Base-by-base conservation (phyloP, 106 monocot species). In the Acanthochlamys bracteata region DNA sequence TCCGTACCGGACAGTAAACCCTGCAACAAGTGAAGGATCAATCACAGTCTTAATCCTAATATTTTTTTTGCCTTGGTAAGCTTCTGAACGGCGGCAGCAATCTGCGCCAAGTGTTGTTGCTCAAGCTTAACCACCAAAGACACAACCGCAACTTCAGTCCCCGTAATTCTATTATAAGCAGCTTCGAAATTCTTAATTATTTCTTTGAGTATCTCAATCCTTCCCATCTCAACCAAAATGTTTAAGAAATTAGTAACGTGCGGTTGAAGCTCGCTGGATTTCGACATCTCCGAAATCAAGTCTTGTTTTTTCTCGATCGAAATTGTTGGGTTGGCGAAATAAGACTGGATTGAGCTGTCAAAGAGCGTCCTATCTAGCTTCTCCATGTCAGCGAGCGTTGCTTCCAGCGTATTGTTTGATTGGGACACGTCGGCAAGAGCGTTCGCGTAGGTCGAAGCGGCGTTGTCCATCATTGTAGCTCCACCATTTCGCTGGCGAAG, bases 1-100 rank as follows among this genome's bases (percentile, higher is more conserved):
- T 16, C 94, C 94, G 24, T 82, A 95, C 49, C 84, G 65, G 54
- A 95, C 75, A 20, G 87, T 90, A 78, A 95, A 95, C 0, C 95
- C 95, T 11, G 86, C 95, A 25, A 95, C 64, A 9, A 95, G 79
- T 3, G 84, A 82, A 4, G 84, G 79, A 33, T 93, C 88, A 11
- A 82, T 77, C 39, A 24, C 64, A 0, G 83, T 84, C 84, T 80
- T 82, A 51, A 93, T 66, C 72, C 88, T 55, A 25, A 88, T 80
- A 46, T 88, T 84, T 77, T 84, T 77, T 88, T 80, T 45, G 88
- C 88, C 22, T 74, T 70, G 0, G 88, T 93, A 56, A 93, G 53
- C 22, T 55, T 21, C 76, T 93, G 92, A 63, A 93, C 79, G 9
- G 65, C 25, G 66, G 77, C 68, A n/a, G 92, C 82, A 20, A 93